Evolutionary conservation across 805 yeast genomes (phyloP).

Genomic region (Kregervanrija pseudodelftensis): DNA sequence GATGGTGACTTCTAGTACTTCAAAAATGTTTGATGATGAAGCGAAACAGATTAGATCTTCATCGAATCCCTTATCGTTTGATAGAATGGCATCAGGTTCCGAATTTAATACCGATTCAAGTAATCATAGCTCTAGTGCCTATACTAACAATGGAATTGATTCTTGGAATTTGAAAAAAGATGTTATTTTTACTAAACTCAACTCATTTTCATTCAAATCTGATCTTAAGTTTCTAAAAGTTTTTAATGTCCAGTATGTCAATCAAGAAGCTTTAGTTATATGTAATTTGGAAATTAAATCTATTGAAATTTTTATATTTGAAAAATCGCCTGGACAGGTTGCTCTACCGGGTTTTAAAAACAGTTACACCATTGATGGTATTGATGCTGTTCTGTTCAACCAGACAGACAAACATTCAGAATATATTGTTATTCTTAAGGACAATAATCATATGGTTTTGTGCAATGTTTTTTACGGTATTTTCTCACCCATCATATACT

Average conservation of each 20-base stretch:
- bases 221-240: constrained; percentile 28
- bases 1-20: constrained; percentile 34
- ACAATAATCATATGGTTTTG: constrained; percentile 30
- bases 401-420: constrained; percentile 32
- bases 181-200: constrained; percentile 58
- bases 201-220: constrained; percentile 31
- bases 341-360: constrained; percentile 19
- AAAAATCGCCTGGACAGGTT: constrained; percentile 25
- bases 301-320: constrained; percentile 45
- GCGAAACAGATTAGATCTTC: constrained; percentile 29
- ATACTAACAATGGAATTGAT: constrained; percentile 19
- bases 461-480: constrained; percentile 54
- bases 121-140: constrained; percentile 14
- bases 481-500: constrained; percentile 29
- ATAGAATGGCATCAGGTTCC: constrained; percentile 38
- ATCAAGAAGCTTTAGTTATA: constrained; percentile 56
- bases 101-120: constrained; percentile 24
- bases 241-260: constrained; percentile 35
- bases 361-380: constrained; percentile 17
- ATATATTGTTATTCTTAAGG: constrained; percentile 35
- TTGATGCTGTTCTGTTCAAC: constrained; percentile 36
- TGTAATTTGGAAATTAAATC: constrained; percentile 36
- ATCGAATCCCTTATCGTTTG: constrained; percentile 35
- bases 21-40: constrained; percentile 33
- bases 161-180: constrained; percentile 47